Evolutionary conservation across 169 alveolate genomes (phyloP), one percentile per base, ranked within the genome.

Genomic region (Plasmodium berghei): DNA sequence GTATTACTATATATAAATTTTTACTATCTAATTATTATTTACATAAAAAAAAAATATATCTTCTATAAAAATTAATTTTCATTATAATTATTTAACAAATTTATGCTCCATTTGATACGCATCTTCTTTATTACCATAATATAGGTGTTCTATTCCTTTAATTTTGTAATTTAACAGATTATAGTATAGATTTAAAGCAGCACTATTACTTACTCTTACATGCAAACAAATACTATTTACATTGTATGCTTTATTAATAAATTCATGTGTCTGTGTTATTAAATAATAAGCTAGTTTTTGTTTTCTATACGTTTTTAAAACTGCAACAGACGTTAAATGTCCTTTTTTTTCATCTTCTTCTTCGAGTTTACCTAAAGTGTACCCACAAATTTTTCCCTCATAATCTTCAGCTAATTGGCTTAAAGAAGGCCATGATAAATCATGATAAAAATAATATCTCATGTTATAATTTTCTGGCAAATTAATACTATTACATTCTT

Each of bases 361-460:
- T 55, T 93, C 96, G 88, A 93, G 80, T 49, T 93, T 93, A 3
- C 95, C 92, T 88, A 93, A 85, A 28, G 95, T 73, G 59, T 93
- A 93, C 63, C 96, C 96, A 67, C 96, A 93, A 49, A 93, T 89
- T 28, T 87, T 66, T n/a, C 95, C 95, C 10, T 63, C 72, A 26
- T 72, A 69, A 49, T 74, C 87, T 24, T 77, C 91, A 46, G 95
- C 94, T 46, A 93, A 85, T 69, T 92, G 92, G 58, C 95, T 93
- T 34, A 98, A 93, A 42, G 95, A 95, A 26, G 99, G 99, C 99
- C 99, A 98, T 55, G 98, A 95, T 59, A 98, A 90, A 9, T 96
- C 96, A 89, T 98, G 99, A 92, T 97, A 98, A 66, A 96, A 95
- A 89, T 98, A 98, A 92, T 98, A 98, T 93, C 97, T 97, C 93